These are phyloP conservation scores for Pyropia haitanensis DNA, from an alignment of 23 red algal species.

Conservation along the genomic window DNA sequence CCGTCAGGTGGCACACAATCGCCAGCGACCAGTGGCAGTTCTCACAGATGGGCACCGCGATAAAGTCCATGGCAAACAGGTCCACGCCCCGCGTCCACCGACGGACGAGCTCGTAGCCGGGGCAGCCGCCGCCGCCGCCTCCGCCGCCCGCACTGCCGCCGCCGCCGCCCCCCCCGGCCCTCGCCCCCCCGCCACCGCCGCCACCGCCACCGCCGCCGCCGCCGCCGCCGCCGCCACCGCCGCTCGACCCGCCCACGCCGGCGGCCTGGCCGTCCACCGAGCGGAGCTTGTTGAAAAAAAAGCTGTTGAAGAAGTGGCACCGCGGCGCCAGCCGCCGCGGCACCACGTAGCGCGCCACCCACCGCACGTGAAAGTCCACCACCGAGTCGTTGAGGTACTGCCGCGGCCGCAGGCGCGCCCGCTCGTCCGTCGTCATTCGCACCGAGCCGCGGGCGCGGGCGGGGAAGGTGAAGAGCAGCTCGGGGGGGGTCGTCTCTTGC, in stretches of 20 bases:
- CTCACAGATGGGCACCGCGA: slow-evolving; percentile 79
- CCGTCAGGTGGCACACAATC: slow-evolving; percentile 43
- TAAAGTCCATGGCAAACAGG: slow-evolving; percentile 52
- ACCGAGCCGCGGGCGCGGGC: slow-evolving; percentile 37
- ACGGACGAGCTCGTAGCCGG: slow-evolving; percentile 48
- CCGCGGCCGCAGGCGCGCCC: slow-evolving; percentile 28
- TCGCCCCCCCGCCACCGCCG: too few relatives aligned
- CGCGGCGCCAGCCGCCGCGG: slow-evolving; percentile 10
- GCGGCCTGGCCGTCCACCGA: slow-evolving; percentile 1
- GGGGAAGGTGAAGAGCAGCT: slow-evolving; percentile 62
- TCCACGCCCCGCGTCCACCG: slow-evolving; percentile 72
- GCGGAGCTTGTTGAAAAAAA: slow-evolving; percentile 64
- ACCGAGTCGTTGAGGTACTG: slow-evolving; percentile 77
- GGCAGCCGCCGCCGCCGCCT: not conserved
- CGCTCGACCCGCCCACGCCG: slow-evolving; percentile 3
- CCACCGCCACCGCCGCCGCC: too few relatives aligned
- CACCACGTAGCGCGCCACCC: slow-evolving; percentile 20
- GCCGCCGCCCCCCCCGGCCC: too few relatives aligned
- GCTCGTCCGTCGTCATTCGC: slow-evolving; percentile 52
- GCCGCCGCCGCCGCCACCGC: too few relatives aligned
- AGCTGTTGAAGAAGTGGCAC: slow-evolving; percentile 62
- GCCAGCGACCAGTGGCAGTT: slow-evolving; percentile 80
- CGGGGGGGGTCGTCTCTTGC: slow-evolving; percentile 1
- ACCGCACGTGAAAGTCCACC: slow-evolving; percentile 75
- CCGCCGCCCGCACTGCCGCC: too few relatives aligned